Evolutionary conservation across 73 alveolate genomes (phyloP), one percentile per base, ranked within the genome.

Genomic region (Blepharisma japonicum): DNA sequence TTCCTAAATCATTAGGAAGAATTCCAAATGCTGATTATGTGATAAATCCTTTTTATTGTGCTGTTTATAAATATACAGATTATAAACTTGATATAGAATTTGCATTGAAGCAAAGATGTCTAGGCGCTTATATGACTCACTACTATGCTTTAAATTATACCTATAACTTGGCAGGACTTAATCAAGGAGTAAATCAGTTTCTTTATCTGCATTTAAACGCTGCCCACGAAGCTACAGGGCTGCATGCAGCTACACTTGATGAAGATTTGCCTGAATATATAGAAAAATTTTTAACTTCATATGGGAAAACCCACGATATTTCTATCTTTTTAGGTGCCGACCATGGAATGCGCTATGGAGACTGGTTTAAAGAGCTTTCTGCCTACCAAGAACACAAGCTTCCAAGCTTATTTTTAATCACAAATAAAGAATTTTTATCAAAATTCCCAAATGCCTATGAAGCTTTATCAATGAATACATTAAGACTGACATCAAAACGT

Each of bases 11-110:
- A 2, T 14, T 61, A 8, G 74, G 74, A n/a, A n/a, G 74, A 25
- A 25, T 61, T 8, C 74, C 74, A 25, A 0, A 61, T 61, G 74
- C 23, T 0, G 74, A 61, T 25, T 61, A 61, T 61, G 38, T 14
- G 11, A 39, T 61, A 14, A 14, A 25, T 14, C 74, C 74, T 0
- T 61, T 61, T 61, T 61, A 61, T 61, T 61, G 74, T 61, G 74
- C 74, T 25, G 74, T 61, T 20, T n/a, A 61, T 8, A 61, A 61
- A 61, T 61, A 14, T 39, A 20, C 74, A 14, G 39, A n/a, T 20
- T 8, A 20, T 25, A 61, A 61, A 25, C 23, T 61, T 25, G 74
- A 39, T 18, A 61, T 14, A 61, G 74, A 39, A 61, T 61, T 20
- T 61, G 21, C 66, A 14, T 32, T 32, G 42, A 18, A 51, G 66